Evolutionary conservation across 345 rosid species (phyloP), one percentile per base, ranked within the genome.

Genomic region (Gossypium turneri): DNA sequence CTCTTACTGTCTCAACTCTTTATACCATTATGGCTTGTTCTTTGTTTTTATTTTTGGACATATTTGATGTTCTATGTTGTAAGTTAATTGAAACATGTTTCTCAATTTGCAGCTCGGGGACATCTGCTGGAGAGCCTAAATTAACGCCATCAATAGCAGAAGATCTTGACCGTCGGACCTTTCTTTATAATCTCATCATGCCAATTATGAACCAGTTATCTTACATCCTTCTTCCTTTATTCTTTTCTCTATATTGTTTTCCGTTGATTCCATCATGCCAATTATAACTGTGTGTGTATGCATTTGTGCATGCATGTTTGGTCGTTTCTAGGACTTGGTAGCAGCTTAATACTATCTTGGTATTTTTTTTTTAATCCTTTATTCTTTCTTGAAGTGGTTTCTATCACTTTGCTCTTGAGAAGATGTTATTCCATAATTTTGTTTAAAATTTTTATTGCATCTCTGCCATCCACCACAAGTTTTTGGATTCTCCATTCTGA

Each of bases 51-150:
- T 47, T 51, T 34, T 48, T 11, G 12, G 7, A 29, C 45, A 43
- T 74, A 16, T 73, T 48, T 67, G 24, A 16, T 22, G 34, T 47
- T 50, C 53, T 12, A 44, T 24, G 38, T 67, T 16, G 3, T 15
- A 22, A 22, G 38, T 67, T 67, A 12, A 67, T 22, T 45, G 55
- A 67, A 27, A 63, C 29, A 22, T 48, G 13, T 75, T 67, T 48
- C 78, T 70, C 48, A 71, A 76, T 78, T 51, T 78, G 62, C 85
- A 87, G 93, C 79, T 89, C 93, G 10, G 93, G 93, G 80, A 89
- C 91, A 51, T 87, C 93, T 62, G 91, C 82, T 16, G 90, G 93
- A 67, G 88, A 89, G 79, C 91, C 91, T 2, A 89, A 86, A 78
- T 58, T 89, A 79, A 83, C 79, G 84, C 93, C 93, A 20, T 84